Evolutionary conservation across 2,329 filamentous ascomycete genomes (phyloP), one percentile per base, ranked within the genome.

Genomic region (Mycocentrospora acerina): DNA sequence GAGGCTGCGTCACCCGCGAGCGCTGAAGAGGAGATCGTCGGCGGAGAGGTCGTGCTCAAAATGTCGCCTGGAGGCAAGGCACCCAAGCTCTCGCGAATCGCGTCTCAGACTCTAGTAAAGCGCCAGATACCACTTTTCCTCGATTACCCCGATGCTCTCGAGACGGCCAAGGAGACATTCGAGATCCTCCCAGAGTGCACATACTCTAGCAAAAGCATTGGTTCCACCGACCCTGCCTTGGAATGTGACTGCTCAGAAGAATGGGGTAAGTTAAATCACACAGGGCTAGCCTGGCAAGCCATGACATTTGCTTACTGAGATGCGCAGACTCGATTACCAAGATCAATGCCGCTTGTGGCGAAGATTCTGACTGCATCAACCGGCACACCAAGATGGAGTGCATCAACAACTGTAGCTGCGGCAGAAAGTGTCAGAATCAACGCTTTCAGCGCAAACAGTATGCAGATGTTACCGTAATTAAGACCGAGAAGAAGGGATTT

Each of bases 341-440:
- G 45, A 68, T 62, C 40, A 98, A 98, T 67, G 71, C 85, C 70
- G 90, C 93, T 33, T 98, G 93, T 67, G 91, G 88, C 51, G 90
- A 96, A 59, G 89, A 96, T 68, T 95, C 90, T 12, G 91, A 97
- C 68, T 98, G 93, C 71, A 98, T 98, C 76, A 98, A 98, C 69
- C 87, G 93, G 59, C 88, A 89, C 41, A 97, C 91, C 42, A 97
- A 96, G 69, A 95, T 97, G 81, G 93, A 98, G 72, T 98, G 93
- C 66, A 79, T 88, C 24, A 82, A 82, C 45, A 86, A 90, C 53
- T 93, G 90, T 69, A 88, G 89, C 62, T 98, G 93, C 68, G 90
- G 90, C 37, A 74, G 81, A 25, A 82, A 81, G 32, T 98, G 93
- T 67, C 88, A 95, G 66, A 98, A 98, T 63, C 90, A 95, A 68